A percentile compares a stretch with the other conserved stretches of the same genome.
Conservation (phyloP, 257 asterid genomes). For the Ligustrum vulgare region DNA sequence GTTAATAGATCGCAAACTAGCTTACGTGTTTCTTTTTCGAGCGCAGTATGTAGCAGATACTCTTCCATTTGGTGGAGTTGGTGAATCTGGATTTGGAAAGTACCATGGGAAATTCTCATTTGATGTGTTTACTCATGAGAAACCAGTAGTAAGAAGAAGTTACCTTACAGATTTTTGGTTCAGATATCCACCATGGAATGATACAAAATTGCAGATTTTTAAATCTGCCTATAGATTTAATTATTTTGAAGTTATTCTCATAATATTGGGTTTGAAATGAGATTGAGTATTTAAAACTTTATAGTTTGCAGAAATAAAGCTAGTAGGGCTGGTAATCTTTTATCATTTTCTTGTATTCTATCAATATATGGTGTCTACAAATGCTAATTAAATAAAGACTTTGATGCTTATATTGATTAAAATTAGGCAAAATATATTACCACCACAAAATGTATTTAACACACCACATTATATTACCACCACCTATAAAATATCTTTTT, state of each 20-base stretch:
- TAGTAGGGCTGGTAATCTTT: background rate
- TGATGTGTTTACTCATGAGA: conserved; percentile 69
- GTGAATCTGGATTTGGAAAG: conserved; percentile 72
- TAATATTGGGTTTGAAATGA: conserved; percentile 54
- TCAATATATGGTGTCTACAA: background rate
- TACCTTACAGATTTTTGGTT: conserved; percentile 67
- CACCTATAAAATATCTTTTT: too few species aligned
- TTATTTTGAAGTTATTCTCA: conserved; percentile 58
- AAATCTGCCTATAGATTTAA: conserved; percentile 49
- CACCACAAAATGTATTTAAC: too few species aligned
- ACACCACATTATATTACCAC: too few species aligned
- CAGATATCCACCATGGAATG: conserved; percentile 89
- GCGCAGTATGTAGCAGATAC: conserved; percentile 66
- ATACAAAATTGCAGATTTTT: conserved; percentile 49
- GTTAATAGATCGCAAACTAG: background rate
- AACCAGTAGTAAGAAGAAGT: conserved; percentile 41
- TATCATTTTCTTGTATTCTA: background rate
- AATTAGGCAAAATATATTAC: too few species aligned
- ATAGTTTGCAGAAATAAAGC: background rate
- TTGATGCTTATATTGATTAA: too few species aligned
- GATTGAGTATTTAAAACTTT: conserved; percentile 22
- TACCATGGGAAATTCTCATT: conserved; percentile 85
- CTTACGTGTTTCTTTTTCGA: background rate
- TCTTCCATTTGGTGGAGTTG: conserved; percentile 85
- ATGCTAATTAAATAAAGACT: too few species aligned